Conservation (phyloP, 805 yeast genomes). For the Nakazawaea laoshanensis region DNA sequence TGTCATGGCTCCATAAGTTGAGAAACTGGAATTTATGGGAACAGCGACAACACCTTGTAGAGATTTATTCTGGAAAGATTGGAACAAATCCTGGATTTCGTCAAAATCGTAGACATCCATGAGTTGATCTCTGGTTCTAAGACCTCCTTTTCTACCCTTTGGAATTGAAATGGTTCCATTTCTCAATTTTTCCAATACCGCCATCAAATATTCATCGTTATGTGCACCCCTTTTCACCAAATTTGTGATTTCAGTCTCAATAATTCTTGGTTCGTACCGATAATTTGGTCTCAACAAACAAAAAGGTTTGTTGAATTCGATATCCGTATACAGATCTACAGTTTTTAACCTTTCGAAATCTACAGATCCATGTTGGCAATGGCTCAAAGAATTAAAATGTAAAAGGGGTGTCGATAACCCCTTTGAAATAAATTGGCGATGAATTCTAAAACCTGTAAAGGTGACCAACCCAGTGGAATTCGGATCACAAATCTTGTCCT, state of each 20-base stretch:
- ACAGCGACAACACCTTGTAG: slow-evolving; percentile 4
- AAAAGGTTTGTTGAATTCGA: slow-evolving; percentile 41
- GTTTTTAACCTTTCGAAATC: slow-evolving; percentile 31
- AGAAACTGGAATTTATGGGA: neutral
- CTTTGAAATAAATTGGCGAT: slow-evolving; percentile 36
- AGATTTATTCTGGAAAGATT: neutral
- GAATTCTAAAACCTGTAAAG: slow-evolving; percentile 50
- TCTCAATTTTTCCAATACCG: neutral
- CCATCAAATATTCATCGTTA: neutral
- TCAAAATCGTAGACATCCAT: neutral
- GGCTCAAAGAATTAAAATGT: slow-evolving; percentile 37
- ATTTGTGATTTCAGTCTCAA: neutral
- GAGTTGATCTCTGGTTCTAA: neutral
- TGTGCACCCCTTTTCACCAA: neutral
- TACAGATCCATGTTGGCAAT: slow-evolving; percentile 42
- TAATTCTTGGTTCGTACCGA: no score
- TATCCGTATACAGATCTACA: slow-evolving; percentile 26
- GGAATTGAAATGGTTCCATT: neutral
- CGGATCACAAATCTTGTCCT: slow-evolving; percentile 27
- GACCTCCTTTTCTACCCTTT: neutral
- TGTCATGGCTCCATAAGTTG: neutral
- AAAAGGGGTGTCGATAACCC: slow-evolving; percentile 26
- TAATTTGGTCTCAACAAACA: slow-evolving; percentile 29
- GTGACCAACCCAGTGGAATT: slow-evolving; percentile 20
- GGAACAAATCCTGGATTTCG: neutral